Percentiles rank a stretch among this genome's conserved stretches.
Evolutionary conservation across 257 asterid species (phyloP).

Genomic region (Dorcoceras hygrometricum): DNA sequence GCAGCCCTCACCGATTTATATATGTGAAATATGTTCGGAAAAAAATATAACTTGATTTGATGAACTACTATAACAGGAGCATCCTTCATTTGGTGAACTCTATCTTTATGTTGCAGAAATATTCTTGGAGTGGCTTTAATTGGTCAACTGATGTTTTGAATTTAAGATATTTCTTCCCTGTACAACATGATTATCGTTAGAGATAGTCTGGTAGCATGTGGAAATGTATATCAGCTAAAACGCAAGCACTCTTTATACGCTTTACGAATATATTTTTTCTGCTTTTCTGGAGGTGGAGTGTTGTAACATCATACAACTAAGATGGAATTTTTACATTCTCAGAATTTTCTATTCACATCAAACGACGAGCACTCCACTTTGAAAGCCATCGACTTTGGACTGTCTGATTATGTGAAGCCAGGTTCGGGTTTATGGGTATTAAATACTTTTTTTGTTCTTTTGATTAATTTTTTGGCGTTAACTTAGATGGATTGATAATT

Average conservation of each 20-base stretch:
- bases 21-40: background rate
- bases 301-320: background rate
- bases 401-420: slow-evolving; percentile 77
- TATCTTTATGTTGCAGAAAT: background rate
- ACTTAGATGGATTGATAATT: slow-evolving; percentile 24
- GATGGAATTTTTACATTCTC: slow-evolving; percentile 22
- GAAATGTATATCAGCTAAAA: background rate
- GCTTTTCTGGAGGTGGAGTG: background rate
- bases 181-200: background rate
- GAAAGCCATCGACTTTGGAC: slow-evolving; percentile 83
- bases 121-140: background rate
- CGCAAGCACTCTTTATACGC: background rate
- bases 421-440: slow-evolving; percentile 36
- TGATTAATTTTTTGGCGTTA: background rate
- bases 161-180: background rate
- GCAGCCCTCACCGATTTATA: background rate
- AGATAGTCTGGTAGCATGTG: background rate
- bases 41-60: background rate
- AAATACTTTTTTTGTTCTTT: slow-evolving; percentile 10
- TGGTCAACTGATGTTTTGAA: background rate
- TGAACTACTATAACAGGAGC: slow-evolving; percentile 4
- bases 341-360: slow-evolving; percentile 66
- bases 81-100: slow-evolving; percentile 12
- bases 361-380: slow-evolving; percentile 54
- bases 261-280: background rate